A percentile compares a stretch with the other conserved stretches of the same genome.
phyloP scores from a whole-genome alignment of 1,139 yeast species.

The Pichia sp. region DNA sequence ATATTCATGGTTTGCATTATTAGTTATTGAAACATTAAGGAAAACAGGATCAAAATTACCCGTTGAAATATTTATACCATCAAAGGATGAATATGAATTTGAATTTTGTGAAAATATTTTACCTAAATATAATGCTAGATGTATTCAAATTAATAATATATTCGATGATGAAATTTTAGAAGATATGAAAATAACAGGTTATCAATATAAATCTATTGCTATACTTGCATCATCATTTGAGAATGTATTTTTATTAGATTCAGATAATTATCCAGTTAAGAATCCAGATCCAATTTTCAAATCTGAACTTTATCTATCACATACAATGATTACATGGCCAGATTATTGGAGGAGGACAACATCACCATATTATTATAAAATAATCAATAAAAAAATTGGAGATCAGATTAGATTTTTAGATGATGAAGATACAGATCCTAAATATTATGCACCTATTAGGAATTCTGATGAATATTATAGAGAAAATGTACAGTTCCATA shows the following conservation, averaged over 20 bases:
- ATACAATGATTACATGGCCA: conserved; percentile 54
- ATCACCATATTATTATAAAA: conserved; percentile 49
- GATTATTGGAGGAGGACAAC: conserved; percentile 64
- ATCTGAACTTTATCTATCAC: conserved; percentile 28
- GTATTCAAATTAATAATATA: conserved; percentile 27
- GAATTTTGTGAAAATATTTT: conserved; percentile 44
- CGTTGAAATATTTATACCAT: conserved; percentile 54
- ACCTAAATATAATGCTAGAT: conserved; percentile 40
- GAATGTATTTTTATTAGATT: conserved; percentile 53
- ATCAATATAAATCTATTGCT: conserved; percentile 59
- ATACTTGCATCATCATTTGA: conserved; percentile 53
- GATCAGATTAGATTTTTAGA: conserved; percentile 25
- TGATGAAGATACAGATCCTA: conserved; percentile 18
- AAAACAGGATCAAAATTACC: conserved; percentile 48
- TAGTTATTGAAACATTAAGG: conserved; percentile 46
- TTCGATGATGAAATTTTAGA: conserved; percentile 26
- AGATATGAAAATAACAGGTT: conserved; percentile 38
- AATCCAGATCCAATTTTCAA: conserved; percentile 47
- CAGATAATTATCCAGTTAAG: conserved; percentile 56
- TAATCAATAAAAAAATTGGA: conserved; percentile 38
- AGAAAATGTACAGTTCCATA: conserved; percentile 34
- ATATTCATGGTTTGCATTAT: conserved; percentile 45
- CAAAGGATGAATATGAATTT: conserved; percentile 38
- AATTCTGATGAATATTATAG: conserved; percentile 26
- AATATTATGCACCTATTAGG: conserved; percentile 22